phyloP scores from a whole-genome alignment of 2,329 filamentous ascomycete species.

The Akanthomyces muscarius region DNA sequence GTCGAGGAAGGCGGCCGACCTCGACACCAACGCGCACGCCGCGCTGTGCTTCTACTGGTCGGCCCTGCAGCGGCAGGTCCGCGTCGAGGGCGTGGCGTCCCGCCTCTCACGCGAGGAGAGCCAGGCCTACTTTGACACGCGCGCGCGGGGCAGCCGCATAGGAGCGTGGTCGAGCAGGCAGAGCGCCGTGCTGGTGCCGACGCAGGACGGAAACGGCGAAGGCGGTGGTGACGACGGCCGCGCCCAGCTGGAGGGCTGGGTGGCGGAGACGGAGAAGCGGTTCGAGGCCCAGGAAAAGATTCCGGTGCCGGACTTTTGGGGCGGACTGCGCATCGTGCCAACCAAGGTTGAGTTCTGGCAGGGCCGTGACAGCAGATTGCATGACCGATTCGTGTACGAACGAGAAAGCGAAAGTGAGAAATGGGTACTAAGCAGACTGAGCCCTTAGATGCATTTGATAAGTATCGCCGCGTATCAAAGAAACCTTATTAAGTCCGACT shows the following conservation, averaged over 20 bases:
- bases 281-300: conserved; percentile 77
- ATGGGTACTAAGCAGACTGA: conserved; percentile 71
- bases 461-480: too few species aligned
- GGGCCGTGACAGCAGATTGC: conserved; percentile 80
- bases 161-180: conserved; percentile 94
- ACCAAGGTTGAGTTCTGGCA: conserved; percentile 95
- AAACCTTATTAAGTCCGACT: too few species aligned
- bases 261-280: conserved; percentile 68
- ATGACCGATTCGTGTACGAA: conserved; percentile 89
- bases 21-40: conserved; percentile 70
- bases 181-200: conserved; percentile 65
- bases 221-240: conserved; percentile 59
- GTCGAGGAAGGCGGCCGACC: conserved; percentile 63
- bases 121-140: conserved; percentile 61
- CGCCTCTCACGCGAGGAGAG: conserved; percentile 68
- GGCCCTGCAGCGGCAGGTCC: conserved; percentile 78
- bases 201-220: conserved; percentile 1
- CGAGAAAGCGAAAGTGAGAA: conserved; percentile 47
- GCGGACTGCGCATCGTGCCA: conserved; percentile 79
- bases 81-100: conserved; percentile 75
- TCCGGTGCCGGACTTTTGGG: conserved; percentile 92
- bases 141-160: conserved; percentile 74
- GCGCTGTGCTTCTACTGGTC: conserved; percentile 90
- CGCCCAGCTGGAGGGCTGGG: conserved; percentile 69
- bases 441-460: conserved; percentile 47